phyloP scores from a whole-genome alignment of 768 basidiomycete genomes.

The Clitopilus hobsonii region DNA sequence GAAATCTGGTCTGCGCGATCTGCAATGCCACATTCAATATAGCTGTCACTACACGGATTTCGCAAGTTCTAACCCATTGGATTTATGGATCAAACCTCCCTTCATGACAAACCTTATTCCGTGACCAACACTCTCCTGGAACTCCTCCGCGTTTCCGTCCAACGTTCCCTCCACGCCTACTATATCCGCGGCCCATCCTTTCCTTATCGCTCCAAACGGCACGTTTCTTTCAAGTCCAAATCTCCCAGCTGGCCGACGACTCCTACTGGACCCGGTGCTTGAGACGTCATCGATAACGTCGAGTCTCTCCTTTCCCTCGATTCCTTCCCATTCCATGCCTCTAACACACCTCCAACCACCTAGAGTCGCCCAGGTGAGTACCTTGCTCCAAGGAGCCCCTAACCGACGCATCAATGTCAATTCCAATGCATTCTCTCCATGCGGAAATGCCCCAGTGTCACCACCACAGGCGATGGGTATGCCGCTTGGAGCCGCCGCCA shows the following conservation, averaged over 20 bases:
- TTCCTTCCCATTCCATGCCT: conserved; percentile 40
- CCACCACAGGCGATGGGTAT: conserved; percentile 52
- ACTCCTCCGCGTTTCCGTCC: conserved; percentile 28
- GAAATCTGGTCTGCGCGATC: too few relatives aligned
- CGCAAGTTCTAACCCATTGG: conserved; percentile 6
- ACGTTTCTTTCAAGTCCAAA: conserved; percentile 42
- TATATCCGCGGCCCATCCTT: conserved; percentile 53
- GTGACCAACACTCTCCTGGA: conserved; percentile 38
- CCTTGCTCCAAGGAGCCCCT: conserved; percentile 46
- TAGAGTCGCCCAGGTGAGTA: conserved; percentile 56
- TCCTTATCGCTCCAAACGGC: conserved; percentile 48
- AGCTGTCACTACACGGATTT: background rate
- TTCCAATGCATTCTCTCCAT: conserved; percentile 58
- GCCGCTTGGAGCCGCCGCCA: conserved; percentile 2
- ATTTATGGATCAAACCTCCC: conserved; percentile 29
- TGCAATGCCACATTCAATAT: too few relatives aligned
- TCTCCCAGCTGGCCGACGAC: conserved; percentile 12
- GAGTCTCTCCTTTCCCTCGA: conserved; percentile 14
- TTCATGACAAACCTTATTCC: conserved; percentile 58
- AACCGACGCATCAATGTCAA: conserved; percentile 55
- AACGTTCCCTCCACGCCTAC: conserved; percentile 33
- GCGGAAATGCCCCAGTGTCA: conserved; percentile 61
- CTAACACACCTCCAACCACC: conserved; percentile 56
- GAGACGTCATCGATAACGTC: background rate
- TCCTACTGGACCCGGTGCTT: background rate